Conservation (phyloP, 1,284 basidiomycete genomes). For the Singerocomus rubriflavus region DNA sequence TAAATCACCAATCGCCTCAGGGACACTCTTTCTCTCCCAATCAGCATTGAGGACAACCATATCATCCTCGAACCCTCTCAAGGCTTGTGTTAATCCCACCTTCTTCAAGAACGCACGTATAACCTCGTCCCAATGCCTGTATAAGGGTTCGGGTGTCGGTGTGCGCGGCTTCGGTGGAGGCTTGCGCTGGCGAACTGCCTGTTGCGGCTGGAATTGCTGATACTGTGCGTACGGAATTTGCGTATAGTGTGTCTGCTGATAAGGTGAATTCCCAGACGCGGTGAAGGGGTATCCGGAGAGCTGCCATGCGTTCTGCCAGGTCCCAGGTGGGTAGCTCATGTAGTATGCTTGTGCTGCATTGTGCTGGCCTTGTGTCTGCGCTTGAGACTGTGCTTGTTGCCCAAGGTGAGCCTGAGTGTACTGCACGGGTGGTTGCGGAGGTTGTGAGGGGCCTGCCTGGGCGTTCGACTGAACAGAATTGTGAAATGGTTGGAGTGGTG, state of each 20-base stretch:
- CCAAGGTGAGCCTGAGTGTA: constrained; percentile 20
- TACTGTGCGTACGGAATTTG: constrained; percentile 34
- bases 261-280: constrained; percentile 29
- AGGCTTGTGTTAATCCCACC: constrained; percentile 57
- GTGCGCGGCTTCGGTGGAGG: constrained; percentile 28
- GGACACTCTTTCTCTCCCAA: constrained; percentile 57
- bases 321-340: constrained; percentile 31
- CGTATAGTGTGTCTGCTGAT: constrained; percentile 33
- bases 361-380: constrained; percentile 26
- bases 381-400: constrained; percentile 19
- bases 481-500: constrained; percentile 12
- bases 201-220: constrained; percentile 33
- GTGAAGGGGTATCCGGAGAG: constrained; percentile 33
- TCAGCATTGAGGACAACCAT: constrained; percentile 65
- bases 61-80: constrained; percentile 65
- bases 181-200: constrained; percentile 29
- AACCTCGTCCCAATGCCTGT: constrained; percentile 60
- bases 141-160: constrained; percentile 40
- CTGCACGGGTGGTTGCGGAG: constrained; percentile 15
- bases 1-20: constrained; percentile 52
- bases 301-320: constrained; percentile 35
- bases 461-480: constrained; percentile 7
- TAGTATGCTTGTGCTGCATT: constrained; percentile 31
- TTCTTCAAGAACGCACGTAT: constrained; percentile 52
- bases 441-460: constrained; percentile 21